A percentile compares a stretch with the other conserved stretches of the same genome.
Evolutionary conservation across 1,284 basidiomycete species (phyloP).

Genomic region (Apiotrichum montevideense): DNA sequence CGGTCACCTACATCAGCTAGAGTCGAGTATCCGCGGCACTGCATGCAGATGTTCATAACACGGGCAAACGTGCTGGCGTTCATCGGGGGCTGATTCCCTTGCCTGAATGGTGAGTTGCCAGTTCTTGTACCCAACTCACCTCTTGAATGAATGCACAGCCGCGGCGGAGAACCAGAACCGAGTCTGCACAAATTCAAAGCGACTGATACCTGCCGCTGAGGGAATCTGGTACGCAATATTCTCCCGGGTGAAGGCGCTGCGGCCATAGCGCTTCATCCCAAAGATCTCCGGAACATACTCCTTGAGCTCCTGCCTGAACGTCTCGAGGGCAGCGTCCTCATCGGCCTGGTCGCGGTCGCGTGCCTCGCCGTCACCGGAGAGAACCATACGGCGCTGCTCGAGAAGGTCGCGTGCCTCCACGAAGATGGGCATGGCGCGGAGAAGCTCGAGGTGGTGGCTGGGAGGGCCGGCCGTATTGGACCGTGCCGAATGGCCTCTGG

Average conservation of each 20-base stretch:
- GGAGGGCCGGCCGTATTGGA: constrained; percentile 7
- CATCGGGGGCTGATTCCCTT: constrained; percentile 27
- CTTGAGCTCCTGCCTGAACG: constrained; percentile 32
- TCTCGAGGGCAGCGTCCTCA: constrained; percentile 26
- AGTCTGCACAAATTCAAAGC: constrained; percentile 37
- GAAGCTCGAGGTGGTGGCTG: constrained; percentile 36
- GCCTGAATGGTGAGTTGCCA: constrained; percentile 9
- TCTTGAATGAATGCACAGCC: constrained; percentile 23
- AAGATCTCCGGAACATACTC: constrained; percentile 44
- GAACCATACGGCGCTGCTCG: constrained; percentile 35
- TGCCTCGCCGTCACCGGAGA: constrained; percentile 35
- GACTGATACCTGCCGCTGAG: constrained; percentile 22
- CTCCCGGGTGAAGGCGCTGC: constrained; percentile 23
- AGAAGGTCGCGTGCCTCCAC: constrained; percentile 37
- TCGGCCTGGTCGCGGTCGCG: constrained; percentile 25
- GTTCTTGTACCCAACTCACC: constrained; percentile 11
- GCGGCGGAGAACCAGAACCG: constrained; percentile 36
- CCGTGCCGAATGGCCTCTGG: constrained; percentile 54
- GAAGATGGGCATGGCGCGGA: constrained; percentile 41
- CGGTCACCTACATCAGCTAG: constrained; percentile 30
- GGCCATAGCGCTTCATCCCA: constrained; percentile 26
- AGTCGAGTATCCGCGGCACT: constrained; percentile 35
- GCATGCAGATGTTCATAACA: constrained; percentile 34
- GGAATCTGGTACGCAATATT: constrained; percentile 31
- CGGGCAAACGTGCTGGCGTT: constrained; percentile 36